phyloP scores from a whole-genome alignment of 2,329 filamentous ascomycete species.

The Colletotrichum tabaci region DNA sequence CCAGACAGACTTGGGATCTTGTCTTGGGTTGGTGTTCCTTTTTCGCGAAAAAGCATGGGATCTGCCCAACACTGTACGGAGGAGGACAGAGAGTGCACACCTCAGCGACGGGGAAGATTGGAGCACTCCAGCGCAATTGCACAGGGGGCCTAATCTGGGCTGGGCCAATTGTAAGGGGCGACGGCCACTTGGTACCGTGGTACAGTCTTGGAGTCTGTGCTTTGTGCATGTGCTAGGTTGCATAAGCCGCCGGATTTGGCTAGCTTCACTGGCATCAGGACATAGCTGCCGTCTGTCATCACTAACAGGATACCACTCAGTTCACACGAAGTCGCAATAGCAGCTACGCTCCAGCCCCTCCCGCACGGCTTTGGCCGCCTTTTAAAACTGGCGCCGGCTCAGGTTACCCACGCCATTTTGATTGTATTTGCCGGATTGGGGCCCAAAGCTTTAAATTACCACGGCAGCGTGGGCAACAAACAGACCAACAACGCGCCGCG shows the following conservation, averaged over 20 bases:
- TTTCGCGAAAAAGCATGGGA: slow-evolving; percentile 31
- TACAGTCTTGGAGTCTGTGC: slow-evolving; percentile 19
- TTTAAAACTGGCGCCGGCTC: slow-evolving; percentile 13
- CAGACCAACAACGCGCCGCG: slow-evolving; percentile 27
- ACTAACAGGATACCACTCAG: not conserved
- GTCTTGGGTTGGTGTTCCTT: slow-evolving; percentile 37
- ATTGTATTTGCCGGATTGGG: slow-evolving; percentile 37
- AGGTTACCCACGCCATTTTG: slow-evolving; percentile 21
- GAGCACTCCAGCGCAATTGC: slow-evolving; percentile 6
- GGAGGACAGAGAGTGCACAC: not conserved
- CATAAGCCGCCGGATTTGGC: slow-evolving; percentile 1
- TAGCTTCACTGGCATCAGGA: not conserved
- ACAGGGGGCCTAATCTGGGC: not conserved
- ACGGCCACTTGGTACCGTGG: slow-evolving; percentile 12
- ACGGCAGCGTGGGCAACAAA: slow-evolving; percentile 7
- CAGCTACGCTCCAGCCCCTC: not conserved
- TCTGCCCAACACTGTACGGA: slow-evolving; percentile 1
- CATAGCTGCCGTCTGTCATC: slow-evolving; percentile 20
- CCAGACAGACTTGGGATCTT: slow-evolving; percentile 21
- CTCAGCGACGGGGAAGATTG: slow-evolving; percentile 15
- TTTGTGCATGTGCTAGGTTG: slow-evolving; percentile 20
- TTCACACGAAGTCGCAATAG: not conserved
- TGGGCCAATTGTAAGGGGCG: slow-evolving; percentile 20
- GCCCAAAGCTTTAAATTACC: slow-evolving; percentile 25
- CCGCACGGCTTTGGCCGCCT: slow-evolving; percentile 20